Conservation (phyloP, 106 monocot species). For the Ottelia alismoides region DNA sequence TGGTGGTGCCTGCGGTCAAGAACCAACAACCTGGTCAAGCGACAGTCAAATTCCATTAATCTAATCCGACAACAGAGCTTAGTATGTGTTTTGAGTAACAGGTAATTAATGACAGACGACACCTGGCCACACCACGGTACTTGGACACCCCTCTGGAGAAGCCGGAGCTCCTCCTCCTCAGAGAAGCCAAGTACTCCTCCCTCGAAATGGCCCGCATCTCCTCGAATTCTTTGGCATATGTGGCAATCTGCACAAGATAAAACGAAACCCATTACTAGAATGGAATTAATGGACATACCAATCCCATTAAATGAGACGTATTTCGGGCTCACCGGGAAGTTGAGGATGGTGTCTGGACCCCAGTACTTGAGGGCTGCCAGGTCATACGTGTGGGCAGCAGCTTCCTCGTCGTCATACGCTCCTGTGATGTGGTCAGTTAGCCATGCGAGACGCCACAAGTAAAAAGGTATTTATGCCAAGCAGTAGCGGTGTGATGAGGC, state of each 20-base stretch:
- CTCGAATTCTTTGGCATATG: conserved; percentile 19
- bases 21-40: too few relatives aligned
- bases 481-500: too few relatives aligned
- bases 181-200: conserved; percentile 47
- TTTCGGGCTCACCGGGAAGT: conserved; percentile 72
- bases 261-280: too few relatives aligned
- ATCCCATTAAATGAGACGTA: too few relatives aligned
- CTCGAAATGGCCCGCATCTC: conserved; percentile 25
- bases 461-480: too few relatives aligned
- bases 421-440: too few relatives aligned
- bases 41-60: too few relatives aligned
- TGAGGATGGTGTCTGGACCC: conserved; percentile 44
- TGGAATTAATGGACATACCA: too few relatives aligned
- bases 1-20: conserved; percentile 61
- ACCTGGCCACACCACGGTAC: conserved; percentile 91
- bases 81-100: too few relatives aligned
- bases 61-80: too few relatives aligned
- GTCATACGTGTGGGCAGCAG: conserved; percentile 66
- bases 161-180: conserved; percentile 80
- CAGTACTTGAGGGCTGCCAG: conserved; percentile 75
- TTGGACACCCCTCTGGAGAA: conserved; percentile 89
- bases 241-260: conserved; percentile 13
- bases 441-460: too few relatives aligned
- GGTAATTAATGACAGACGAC: too few relatives aligned
- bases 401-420: conserved; percentile 64